Percentiles rank a stretch among this genome's conserved stretches.
Evolutionary conservation across 1,284 basidiomycete genomes (phyloP).

Genomic region (Rhodotorula sp.): DNA sequence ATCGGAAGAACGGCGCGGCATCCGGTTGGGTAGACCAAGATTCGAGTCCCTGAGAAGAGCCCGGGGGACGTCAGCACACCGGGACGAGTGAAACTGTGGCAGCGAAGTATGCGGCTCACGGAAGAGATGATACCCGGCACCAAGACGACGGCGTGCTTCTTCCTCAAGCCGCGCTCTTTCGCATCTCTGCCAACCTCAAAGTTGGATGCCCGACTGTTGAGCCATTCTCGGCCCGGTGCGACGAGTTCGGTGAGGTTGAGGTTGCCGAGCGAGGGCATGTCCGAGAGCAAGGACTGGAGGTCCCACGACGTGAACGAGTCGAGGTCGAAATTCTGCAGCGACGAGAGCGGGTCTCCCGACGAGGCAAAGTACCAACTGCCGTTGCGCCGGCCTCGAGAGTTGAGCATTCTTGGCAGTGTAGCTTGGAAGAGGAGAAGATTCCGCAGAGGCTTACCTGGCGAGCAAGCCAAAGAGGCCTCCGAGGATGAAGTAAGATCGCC

Average conservation of each 20-base stretch:
- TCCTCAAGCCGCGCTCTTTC: slow-evolving; percentile 63
- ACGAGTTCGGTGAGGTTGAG: slow-evolving; percentile 34
- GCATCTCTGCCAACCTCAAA: slow-evolving; percentile 77
- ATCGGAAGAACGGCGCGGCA: slow-evolving; percentile 73
- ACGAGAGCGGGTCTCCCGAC: slow-evolving; percentile 31
- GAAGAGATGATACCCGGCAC: slow-evolving; percentile 50
- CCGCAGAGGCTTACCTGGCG: background rate
- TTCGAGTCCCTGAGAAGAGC: slow-evolving; percentile 59
- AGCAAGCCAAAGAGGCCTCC: slow-evolving; percentile 33
- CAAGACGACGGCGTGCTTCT: slow-evolving; percentile 70
- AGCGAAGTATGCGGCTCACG: background rate
- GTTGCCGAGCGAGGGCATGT: slow-evolving; percentile 26
- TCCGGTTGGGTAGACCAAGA: slow-evolving; percentile 81
- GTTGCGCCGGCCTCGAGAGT: too few relatives aligned
- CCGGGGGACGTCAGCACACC: slow-evolving; percentile 47
- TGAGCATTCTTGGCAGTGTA: background rate
- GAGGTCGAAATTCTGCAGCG: slow-evolving; percentile 29
- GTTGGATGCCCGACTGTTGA: slow-evolving; percentile 47
- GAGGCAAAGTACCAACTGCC: slow-evolving; percentile 36
- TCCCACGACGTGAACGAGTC: slow-evolving; percentile 29
- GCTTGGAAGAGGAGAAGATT: background rate
- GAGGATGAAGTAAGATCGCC: slow-evolving; percentile 22
- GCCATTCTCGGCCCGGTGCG: slow-evolving; percentile 35
- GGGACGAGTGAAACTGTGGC: background rate
- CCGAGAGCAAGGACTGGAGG: slow-evolving; percentile 31